Conservation (phyloP, 495 filamentous ascomycete genomes). For the Aspergillus sclerotioniger region DNA sequence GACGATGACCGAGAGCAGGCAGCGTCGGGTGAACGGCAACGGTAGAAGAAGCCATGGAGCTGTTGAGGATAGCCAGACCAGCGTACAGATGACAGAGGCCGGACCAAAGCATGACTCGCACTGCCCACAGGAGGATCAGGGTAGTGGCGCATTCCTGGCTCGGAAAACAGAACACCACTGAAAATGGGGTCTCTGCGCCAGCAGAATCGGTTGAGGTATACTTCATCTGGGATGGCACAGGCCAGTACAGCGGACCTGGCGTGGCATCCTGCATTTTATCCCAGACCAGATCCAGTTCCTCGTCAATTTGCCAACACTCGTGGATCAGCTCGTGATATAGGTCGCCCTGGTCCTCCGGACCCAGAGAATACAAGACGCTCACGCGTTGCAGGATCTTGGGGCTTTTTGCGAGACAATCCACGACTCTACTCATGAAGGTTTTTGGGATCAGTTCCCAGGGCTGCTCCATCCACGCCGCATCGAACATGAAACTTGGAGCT, state of each 20-base stretch:
- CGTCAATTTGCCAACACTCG: slow-evolving; percentile 29
- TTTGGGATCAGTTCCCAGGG: slow-evolving; percentile 29
- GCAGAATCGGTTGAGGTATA: slow-evolving; percentile 2
- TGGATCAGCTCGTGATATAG: slow-evolving; percentile 11
- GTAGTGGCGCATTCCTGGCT: slow-evolving; percentile 25
- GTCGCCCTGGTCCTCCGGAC: slow-evolving; percentile 8
- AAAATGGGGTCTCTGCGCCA: slow-evolving; percentile 21
- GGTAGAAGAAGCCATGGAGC: not conserved
- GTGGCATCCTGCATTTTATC: slow-evolving; percentile 18
- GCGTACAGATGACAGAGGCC: slow-evolving; percentile 23
- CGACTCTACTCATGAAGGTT: slow-evolving; percentile 21
- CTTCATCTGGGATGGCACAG: slow-evolving; percentile 17
- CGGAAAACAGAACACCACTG: slow-evolving; percentile 29
- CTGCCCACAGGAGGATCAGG: slow-evolving; percentile 35
- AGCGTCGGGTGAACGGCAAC: slow-evolving; percentile 1
- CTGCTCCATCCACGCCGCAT: slow-evolving; percentile 25
- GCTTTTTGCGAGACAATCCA: slow-evolving; percentile 27
- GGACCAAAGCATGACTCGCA: slow-evolving; percentile 25
- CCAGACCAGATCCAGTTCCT: slow-evolving; percentile 22
- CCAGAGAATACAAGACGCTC: slow-evolving; percentile 11
- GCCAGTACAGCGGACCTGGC: slow-evolving; percentile 29
- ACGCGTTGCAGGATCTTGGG: slow-evolving; percentile 23
- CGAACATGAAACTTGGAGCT: slow-evolving; percentile 25
- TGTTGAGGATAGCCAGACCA: not conserved
- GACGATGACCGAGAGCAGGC: slow-evolving; percentile 22